A percentile compares a stretch with the other conserved stretches of the same genome.
Conservation (phyloP, 2,329 filamentous ascomycete genomes). For the Monosporascus ibericus region DNA sequence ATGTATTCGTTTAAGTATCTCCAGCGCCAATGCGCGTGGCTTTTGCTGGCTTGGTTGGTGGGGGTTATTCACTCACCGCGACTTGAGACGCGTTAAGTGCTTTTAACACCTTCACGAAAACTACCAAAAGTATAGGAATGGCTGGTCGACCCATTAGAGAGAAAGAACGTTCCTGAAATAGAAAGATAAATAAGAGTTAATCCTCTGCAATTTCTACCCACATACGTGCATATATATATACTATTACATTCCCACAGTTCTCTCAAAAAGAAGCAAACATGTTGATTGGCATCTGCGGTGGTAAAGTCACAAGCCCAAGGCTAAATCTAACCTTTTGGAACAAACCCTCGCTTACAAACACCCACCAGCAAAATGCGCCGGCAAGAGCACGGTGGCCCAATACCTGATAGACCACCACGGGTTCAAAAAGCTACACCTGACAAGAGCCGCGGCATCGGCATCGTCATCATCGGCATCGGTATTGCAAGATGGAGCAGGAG, state of each 20-base stretch:
- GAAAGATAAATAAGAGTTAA: too few relatives aligned
- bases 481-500: neutral
- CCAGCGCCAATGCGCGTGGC: too few relatives aligned
- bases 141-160: too few relatives aligned
- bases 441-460: slow-evolving; percentile 2
- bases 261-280: slow-evolving; percentile 35
- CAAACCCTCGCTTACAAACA: slow-evolving; percentile 8
- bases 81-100: neutral
- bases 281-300: slow-evolving; percentile 73
- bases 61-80: neutral
- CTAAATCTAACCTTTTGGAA: neutral
- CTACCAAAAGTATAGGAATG: neutral
- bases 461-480: neutral
- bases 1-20: too few relatives aligned
- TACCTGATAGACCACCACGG: slow-evolving; percentile 80
- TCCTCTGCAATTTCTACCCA: too few relatives aligned
- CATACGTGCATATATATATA: too few relatives aligned
- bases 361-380: slow-evolving; percentile 75
- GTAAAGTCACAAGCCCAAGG: slow-evolving; percentile 33
- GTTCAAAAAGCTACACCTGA: slow-evolving; percentile 68
- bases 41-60: neutral
- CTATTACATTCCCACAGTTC: too few relatives aligned
- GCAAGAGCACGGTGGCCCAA: slow-evolving; percentile 82
- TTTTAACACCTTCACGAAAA: neutral
- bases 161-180: too few relatives aligned